These are phyloP conservation scores for Madurella fahalii DNA, from an alignment of 2,329 filamentous ascomycete genomes.

Conservation along the genomic window DNA sequence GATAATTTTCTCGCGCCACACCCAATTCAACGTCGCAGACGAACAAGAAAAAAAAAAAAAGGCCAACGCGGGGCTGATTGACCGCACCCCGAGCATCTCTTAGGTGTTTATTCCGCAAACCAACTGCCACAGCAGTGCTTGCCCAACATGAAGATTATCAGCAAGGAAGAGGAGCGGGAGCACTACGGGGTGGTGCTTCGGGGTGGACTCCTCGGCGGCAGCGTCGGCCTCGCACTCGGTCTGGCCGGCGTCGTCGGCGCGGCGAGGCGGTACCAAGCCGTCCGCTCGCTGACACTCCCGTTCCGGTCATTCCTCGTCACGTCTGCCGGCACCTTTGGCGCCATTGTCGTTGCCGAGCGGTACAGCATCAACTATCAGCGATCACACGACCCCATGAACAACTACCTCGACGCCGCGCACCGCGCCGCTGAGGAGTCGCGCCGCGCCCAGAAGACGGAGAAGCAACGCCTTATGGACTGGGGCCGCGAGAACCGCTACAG, in stretches of 20 bases:
- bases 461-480: constrained; percentile 65
- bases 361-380: constrained; percentile 61
- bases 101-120: not conserved
- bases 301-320: constrained; percentile 89
- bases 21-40: not conserved
- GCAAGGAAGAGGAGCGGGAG: constrained; percentile 82
- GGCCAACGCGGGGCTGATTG: not conserved
- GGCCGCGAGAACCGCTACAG: constrained; percentile 77
- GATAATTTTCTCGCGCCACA: constrained; percentile 10
- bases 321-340: constrained; percentile 74
- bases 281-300: constrained; percentile 78
- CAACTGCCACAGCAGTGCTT: constrained; percentile 11
- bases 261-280: constrained; percentile 66
- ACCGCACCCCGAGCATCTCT: not conserved
- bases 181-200: constrained; percentile 80
- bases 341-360: constrained; percentile 86
- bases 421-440: constrained; percentile 47
- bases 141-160: constrained; percentile 83
- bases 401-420: constrained; percentile 62
- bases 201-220: constrained; percentile 72
- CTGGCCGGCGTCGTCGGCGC: constrained; percentile 63
- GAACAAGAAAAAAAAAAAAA: too few relatives aligned
- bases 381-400: constrained; percentile 60
- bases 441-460: constrained; percentile 49
- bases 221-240: constrained; percentile 64